Percentiles rank a stretch among this genome's conserved stretches.
Evolutionary conservation across 2,329 filamentous ascomycete species (phyloP).

Genomic region (Cercospora janseana): DNA sequence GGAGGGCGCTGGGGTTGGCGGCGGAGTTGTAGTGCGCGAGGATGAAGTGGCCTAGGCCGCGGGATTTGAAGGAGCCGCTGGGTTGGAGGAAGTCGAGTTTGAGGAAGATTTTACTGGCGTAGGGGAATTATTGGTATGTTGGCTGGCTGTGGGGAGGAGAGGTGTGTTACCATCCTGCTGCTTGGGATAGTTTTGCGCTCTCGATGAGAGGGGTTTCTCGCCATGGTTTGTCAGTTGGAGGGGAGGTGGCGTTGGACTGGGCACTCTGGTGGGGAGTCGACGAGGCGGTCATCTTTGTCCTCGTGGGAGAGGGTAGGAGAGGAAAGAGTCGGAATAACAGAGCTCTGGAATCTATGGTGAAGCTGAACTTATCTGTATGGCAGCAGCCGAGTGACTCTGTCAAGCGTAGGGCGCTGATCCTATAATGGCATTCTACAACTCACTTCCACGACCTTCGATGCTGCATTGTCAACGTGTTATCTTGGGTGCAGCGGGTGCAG

Average conservation of each 20-base stretch:
- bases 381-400: not conserved
- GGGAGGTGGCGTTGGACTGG: not conserved
- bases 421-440: too few species aligned
- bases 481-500: too few species aligned
- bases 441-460: too few species aligned
- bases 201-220: slow-evolving; percentile 69
- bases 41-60: slow-evolving; percentile 70
- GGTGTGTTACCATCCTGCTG: slow-evolving; percentile 65
- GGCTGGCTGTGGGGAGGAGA: not conserved
- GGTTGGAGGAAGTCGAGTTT: slow-evolving; percentile 85
- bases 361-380: slow-evolving; percentile 3
- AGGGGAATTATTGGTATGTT: not conserved
- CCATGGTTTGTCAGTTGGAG: slow-evolving; percentile 53
- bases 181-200: slow-evolving; percentile 64
- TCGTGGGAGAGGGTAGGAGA: not conserved
- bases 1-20: slow-evolving; percentile 51
- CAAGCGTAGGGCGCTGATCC: slow-evolving; percentile 4
- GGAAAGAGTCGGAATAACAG: not conserved
- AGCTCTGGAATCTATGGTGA: not conserved
- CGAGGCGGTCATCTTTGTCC: not conserved
- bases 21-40: slow-evolving; percentile 44
- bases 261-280: slow-evolving; percentile 1
- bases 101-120: slow-evolving; percentile 69
- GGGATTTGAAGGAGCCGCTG: slow-evolving; percentile 80
- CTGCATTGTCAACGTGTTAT: too few species aligned